A percentile compares a stretch with the other conserved stretches of the same genome.
phyloP scores from a whole-genome alignment of 331 rosid genomes.

The Malus hybrid region DNA sequence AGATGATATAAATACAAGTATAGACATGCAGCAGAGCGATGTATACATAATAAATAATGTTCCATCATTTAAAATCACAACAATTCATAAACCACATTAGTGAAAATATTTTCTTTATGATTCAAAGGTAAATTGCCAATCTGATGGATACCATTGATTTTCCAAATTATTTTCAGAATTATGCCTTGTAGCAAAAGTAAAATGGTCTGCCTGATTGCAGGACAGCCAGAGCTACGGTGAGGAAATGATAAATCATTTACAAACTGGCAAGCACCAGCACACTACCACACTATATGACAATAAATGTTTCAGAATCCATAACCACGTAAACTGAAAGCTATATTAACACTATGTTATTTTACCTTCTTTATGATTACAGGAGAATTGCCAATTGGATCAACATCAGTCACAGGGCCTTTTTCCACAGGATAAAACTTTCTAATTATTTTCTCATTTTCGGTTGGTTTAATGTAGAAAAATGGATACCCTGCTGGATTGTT shows the following conservation, averaged over 20 bases:
- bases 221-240: too few species aligned
- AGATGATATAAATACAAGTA: background rate
- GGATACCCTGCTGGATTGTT: slow-evolving; percentile 58
- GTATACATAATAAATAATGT: background rate
- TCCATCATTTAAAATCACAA: background rate
- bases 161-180: slow-evolving; percentile 36
- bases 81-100: background rate
- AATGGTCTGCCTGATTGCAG: background rate
- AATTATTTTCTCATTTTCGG: slow-evolving; percentile 50
- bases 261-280: background rate
- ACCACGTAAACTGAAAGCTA: background rate
- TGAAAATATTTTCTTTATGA: slow-evolving; percentile 31
- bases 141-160: slow-evolving; percentile 54
- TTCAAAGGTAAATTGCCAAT: slow-evolving; percentile 72
- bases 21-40: background rate
- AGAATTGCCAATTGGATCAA: slow-evolving; percentile 91
- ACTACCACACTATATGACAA: background rate
- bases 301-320: background rate
- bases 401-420: slow-evolving; percentile 61
- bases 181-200: background rate
- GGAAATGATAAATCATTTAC: background rate
- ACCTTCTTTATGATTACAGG: slow-evolving; percentile 86
- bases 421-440: slow-evolving; percentile 66
- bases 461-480: slow-evolving; percentile 77
- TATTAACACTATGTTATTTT: slow-evolving; percentile 2